phyloP scores from a whole-genome alignment of 257 asterid genomes.

The Linaria vulgaris region DNA sequence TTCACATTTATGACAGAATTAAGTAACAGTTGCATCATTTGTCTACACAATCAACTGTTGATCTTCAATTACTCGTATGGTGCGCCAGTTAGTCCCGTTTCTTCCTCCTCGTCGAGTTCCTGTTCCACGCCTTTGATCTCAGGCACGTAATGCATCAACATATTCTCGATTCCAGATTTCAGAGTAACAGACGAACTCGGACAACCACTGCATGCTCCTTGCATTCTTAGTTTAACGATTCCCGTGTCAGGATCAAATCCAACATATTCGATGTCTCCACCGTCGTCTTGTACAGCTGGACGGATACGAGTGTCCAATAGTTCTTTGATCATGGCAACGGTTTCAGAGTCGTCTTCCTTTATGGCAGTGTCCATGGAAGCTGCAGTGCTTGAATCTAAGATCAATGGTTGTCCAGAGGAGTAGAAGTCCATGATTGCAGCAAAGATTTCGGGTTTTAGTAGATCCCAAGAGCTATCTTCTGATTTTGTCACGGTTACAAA shows the following conservation, averaged over 20 bases:
- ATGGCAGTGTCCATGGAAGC: conserved; percentile 92
- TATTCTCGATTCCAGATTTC: conserved; percentile 95
- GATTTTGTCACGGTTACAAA: conserved; percentile 81
- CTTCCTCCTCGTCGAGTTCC: conserved; percentile 83
- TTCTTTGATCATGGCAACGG: conserved; percentile 98
- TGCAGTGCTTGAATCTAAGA: conserved; percentile 60
- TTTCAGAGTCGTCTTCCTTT: conserved; percentile 85
- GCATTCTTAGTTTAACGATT: conserved; percentile 85
- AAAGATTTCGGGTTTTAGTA: conserved; percentile 82
- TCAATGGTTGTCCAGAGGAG: conserved; percentile 78
- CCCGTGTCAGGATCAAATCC: conserved; percentile 76
- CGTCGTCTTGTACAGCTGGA: conserved; percentile 97
- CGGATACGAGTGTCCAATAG: conserved; percentile 90
- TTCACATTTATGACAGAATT: conserved; percentile 1
- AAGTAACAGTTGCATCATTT: background rate
- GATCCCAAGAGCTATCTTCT: conserved; percentile 82
- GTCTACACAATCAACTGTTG: background rate
- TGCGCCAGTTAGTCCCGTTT: conserved; percentile 51
- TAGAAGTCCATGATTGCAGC: conserved; percentile 93
- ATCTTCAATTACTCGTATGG: conserved; percentile 47
- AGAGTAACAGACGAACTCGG: conserved; percentile 95
- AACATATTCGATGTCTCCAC: conserved; percentile 86
- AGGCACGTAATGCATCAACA: conserved; percentile 96
- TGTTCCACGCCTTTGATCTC: conserved; percentile 91
- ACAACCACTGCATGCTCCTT: conserved; percentile 99